Evolutionary conservation across 768 basidiomycete genomes (phyloP).

Genomic region (Xerocomellus intermedius): DNA sequence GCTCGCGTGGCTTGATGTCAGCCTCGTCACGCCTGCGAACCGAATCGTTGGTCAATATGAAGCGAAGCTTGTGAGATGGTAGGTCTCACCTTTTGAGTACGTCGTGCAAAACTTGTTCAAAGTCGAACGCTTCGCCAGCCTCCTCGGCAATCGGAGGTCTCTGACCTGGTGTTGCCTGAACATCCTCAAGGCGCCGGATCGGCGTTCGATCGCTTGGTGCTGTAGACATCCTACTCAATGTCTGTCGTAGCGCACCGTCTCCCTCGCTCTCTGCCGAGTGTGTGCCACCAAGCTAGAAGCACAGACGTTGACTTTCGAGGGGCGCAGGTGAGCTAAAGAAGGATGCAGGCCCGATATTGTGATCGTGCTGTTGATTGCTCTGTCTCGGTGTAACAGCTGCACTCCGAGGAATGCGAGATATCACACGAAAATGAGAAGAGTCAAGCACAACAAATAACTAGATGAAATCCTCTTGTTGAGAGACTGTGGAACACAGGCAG

Average conservation of each 20-base stretch:
- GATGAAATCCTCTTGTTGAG: too few relatives aligned
- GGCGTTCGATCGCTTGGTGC: conserved; percentile 6
- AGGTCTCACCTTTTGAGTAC: conserved; percentile 23
- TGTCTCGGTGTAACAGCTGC: too few relatives aligned
- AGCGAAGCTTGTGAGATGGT: neutral
- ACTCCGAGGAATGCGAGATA: too few relatives aligned
- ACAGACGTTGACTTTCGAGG: too few relatives aligned
- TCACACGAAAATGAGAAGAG: too few relatives aligned
- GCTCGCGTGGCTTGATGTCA: conserved; percentile 49
- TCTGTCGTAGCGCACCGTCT: conserved; percentile 29
- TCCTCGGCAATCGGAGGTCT: neutral
- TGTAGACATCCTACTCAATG: conserved; percentile 16
- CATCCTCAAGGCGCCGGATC: neutral
- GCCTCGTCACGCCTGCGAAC: conserved; percentile 44
- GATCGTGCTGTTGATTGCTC: too few relatives aligned
- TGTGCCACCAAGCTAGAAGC: too few relatives aligned
- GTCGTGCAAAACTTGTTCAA: conserved; percentile 28
- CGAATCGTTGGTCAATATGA: neutral
- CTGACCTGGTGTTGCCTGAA: neutral
- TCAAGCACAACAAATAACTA: too few relatives aligned
- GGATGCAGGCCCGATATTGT: too few relatives aligned
- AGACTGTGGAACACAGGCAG: too few relatives aligned
- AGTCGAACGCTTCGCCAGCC: conserved; percentile 30
- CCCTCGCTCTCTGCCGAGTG: too few relatives aligned
- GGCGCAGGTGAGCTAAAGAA: too few relatives aligned